Base-by-base conservation (phyloP, 2,329 filamentous ascomycete species). In the Drechslera avenae region DNA sequence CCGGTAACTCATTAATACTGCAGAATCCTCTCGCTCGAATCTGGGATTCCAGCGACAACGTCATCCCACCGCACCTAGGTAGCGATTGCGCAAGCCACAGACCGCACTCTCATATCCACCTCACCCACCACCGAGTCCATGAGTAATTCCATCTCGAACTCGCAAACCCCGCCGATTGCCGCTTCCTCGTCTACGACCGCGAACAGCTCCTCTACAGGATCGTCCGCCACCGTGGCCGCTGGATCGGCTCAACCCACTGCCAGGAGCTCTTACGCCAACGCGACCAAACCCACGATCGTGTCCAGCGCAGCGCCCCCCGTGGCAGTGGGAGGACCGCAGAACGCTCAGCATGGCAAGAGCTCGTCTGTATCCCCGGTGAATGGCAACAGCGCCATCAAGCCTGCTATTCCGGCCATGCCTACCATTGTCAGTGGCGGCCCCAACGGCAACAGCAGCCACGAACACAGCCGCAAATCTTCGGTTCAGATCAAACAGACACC, bases 401-500 rank as follows among this genome's bases (percentile, higher is more conserved):
- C 52, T 9, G 52, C 52, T 8, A 43, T 54, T 26, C 52, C 52
- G 33, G 44, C 82, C 56, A 75, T 79, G 64, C 81, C 86, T 60
- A 79, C 80, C 58, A 84, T 88, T 63, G 83, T 81, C 57, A 83
- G 83, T 75, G 84, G 80, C 68, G 80, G 81, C 69, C 81, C 81
- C 68, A 94, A 95, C 83, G 90, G 90, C 67, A 78, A 67, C 39
- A 55, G 67, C 53, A 60, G 80, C 63, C 92, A 97, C 79, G 83
- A 81, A 71, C 86, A 97, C 79, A 83, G 81, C 71, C 86, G 91
- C 72, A 96, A 96, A 78, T 96, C 86, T 59, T 97, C 93, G 14
- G 88, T 96, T 68, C 96, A 92, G 67, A 96, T 97, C 80, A 91
- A 85, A 74, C 87, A 91, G 64, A 89, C 89, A 71, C 81, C 83